Evolutionary conservation across 202 grass and related monocot genomes (phyloP).

Genomic region (Carex arenaria): DNA sequence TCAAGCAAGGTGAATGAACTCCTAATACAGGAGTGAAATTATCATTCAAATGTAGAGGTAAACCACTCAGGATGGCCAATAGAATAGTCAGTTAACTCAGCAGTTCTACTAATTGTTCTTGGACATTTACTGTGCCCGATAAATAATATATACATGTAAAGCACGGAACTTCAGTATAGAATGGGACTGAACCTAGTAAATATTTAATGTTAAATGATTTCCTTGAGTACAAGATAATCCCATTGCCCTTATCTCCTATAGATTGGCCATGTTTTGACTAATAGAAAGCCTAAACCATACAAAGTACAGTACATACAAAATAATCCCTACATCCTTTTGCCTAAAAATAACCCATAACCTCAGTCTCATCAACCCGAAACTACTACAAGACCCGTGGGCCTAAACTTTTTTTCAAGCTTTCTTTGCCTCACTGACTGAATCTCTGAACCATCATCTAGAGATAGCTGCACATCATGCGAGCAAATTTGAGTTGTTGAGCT

Average conservation of each 20-base stretch:
- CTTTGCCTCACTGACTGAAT: background rate
- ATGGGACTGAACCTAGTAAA: background rate
- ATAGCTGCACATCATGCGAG: background rate
- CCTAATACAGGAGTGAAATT: too few relatives aligned
- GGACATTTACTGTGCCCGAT: too few relatives aligned
- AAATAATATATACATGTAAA: background rate
- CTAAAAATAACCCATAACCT: background rate
- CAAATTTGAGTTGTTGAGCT: background rate
- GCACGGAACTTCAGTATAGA: background rate
- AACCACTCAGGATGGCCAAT: background rate
- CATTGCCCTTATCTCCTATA: background rate
- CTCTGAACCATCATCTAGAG: background rate
- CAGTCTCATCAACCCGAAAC: background rate
- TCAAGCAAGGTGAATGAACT: background rate
- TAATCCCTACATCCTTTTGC: background rate
- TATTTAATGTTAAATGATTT: background rate
- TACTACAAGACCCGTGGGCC: background rate
- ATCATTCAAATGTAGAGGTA: too few relatives aligned
- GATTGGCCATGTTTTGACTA: background rate
- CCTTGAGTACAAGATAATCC: background rate
- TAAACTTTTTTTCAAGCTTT: background rate
- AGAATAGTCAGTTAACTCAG: background rate
- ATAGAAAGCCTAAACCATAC: background rate
- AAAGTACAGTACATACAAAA: conserved; percentile 1
- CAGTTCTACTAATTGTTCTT: background rate